Evolutionary conservation across 2,329 filamentous ascomycete genomes (phyloP).

Genomic region (Cladosporium austrohemisphaericum): DNA sequence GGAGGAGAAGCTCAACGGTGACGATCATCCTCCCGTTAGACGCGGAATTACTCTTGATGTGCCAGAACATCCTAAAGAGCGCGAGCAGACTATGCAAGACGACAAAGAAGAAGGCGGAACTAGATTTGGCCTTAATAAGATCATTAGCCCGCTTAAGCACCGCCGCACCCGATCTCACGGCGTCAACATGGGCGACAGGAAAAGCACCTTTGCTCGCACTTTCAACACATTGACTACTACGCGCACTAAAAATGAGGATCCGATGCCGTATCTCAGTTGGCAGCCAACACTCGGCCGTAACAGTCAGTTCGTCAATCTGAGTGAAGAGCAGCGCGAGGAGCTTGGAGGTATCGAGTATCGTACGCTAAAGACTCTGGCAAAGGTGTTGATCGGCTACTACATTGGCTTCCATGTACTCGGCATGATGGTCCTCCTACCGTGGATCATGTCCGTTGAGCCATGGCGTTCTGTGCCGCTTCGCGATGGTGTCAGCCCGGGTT

Average conservation of each 20-base stretch:
- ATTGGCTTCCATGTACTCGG: constrained; percentile 77
- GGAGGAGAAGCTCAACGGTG: constrained; percentile 32
- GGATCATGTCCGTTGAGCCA: constrained; percentile 63
- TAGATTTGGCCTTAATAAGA: constrained; percentile 11
- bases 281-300: constrained; percentile 89
- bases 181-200: constrained; percentile 14
- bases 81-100: constrained; percentile 21
- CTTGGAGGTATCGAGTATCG: constrained; percentile 95
- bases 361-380: constrained; percentile 77
- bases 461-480: constrained; percentile 65
- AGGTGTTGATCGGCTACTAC: constrained; percentile 75
- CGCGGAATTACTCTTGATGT: constrained; percentile 66
- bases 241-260: constrained; percentile 45
- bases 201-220: constrained; percentile 44
- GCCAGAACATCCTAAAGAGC: constrained; percentile 46
- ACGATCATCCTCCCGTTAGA: constrained; percentile 38
- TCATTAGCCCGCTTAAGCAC: constrained; percentile 16
- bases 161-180: constrained; percentile 16
- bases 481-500: constrained; percentile 62
- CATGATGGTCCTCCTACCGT: constrained; percentile 69
- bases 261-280: constrained; percentile 89
- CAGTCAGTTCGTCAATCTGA: constrained; percentile 83
- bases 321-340: constrained; percentile 88
- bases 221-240: constrained; percentile 55
- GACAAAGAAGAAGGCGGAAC: constrained; percentile 16